These are phyloP conservation scores for Verticillium nonalfalfae DNA, from an alignment of 2,329 filamentous ascomycete genomes.

Conservation along the genomic window DNA sequence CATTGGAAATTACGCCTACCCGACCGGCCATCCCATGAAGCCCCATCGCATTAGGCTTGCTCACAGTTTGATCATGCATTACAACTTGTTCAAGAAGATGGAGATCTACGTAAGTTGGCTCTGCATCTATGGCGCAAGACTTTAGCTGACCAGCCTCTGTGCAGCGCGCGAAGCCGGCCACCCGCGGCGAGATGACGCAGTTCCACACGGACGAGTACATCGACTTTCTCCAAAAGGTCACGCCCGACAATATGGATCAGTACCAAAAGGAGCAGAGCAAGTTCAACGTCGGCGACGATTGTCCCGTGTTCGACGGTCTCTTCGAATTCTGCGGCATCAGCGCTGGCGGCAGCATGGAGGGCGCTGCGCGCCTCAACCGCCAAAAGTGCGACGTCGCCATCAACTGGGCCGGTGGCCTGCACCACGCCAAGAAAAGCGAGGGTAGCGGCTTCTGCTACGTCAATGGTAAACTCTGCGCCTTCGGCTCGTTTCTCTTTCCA, in stretches of 20 bases:
- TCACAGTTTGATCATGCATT: conserved; percentile 93
- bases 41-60: conserved; percentile 92
- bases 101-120: conserved; percentile 67
- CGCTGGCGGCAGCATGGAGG: conserved; percentile 88
- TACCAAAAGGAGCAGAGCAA: conserved; percentile 86
- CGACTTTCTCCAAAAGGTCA: conserved; percentile 90
- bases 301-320: conserved; percentile 95
- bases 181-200: conserved; percentile 81
- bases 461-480: conserved; percentile 58
- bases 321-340: conserved; percentile 96
- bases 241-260: conserved; percentile 95
- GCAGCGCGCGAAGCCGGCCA: conserved; percentile 79
- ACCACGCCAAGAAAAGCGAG: conserved; percentile 96
- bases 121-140: conserved; percentile 24
- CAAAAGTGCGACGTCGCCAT: conserved; percentile 94
- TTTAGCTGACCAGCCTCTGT: conserved; percentile 1
- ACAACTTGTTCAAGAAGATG: conserved; percentile 94
- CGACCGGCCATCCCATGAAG: conserved; percentile 97
- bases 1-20: conserved; percentile 97
- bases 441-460: conserved; percentile 98
- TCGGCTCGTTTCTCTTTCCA: too few species aligned
- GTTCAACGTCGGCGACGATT: conserved; percentile 95
- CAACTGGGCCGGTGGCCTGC: conserved; percentile 95
- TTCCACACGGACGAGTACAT: conserved; percentile 97
- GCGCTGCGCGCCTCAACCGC: conserved; percentile 81